phyloP scores from a whole-genome alignment of 345 rosid species.

The Murraya koenigii region DNA sequence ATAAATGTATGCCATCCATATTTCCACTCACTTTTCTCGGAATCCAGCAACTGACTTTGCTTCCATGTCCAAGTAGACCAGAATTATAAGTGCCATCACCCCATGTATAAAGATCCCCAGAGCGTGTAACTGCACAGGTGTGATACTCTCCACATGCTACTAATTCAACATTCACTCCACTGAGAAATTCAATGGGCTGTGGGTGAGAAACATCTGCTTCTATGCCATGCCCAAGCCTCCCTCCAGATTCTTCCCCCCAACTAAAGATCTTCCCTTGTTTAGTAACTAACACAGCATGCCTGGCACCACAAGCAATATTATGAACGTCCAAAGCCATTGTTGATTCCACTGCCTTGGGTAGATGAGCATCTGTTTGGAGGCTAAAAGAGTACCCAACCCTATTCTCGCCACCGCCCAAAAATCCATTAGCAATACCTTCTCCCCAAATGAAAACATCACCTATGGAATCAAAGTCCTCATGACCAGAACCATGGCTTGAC shows the following conservation, averaged over 20 bases:
- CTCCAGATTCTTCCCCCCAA: slow-evolving; percentile 89
- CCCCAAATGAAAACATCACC: slow-evolving; percentile 96
- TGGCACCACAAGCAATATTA: slow-evolving; percentile 75
- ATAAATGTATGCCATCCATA: slow-evolving; percentile 55
- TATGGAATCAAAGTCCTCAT: slow-evolving; percentile 74
- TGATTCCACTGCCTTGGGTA: slow-evolving; percentile 79
- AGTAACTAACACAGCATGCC: slow-evolving; percentile 80
- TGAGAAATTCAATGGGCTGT: slow-evolving; percentile 56
- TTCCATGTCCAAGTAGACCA: slow-evolving; percentile 82
- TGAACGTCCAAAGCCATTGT: slow-evolving; percentile 67
- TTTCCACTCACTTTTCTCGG: slow-evolving; percentile 65
- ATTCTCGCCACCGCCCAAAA: slow-evolving; percentile 47
- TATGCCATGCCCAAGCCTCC: slow-evolving; percentile 86
- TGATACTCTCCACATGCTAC: slow-evolving; percentile 90
- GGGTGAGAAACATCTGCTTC: slow-evolving; percentile 56
- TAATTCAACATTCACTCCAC: slow-evolving; percentile 58
- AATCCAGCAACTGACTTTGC: slow-evolving; percentile 72
- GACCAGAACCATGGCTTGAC: slow-evolving; percentile 82
- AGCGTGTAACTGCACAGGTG: slow-evolving; percentile 70
- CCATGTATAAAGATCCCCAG: slow-evolving; percentile 91
- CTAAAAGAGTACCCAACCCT: slow-evolving; percentile 31
- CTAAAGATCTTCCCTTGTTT: slow-evolving; percentile 84
- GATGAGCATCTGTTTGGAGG: slow-evolving; percentile 47
- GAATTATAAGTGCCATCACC: slow-evolving; percentile 70
- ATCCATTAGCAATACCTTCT: slow-evolving; percentile 64